Percentiles rank a stretch among this genome's conserved stretches.
Evolutionary conservation across 306 rosid species (phyloP).

Genomic region (Glycine tomentella): DNA sequence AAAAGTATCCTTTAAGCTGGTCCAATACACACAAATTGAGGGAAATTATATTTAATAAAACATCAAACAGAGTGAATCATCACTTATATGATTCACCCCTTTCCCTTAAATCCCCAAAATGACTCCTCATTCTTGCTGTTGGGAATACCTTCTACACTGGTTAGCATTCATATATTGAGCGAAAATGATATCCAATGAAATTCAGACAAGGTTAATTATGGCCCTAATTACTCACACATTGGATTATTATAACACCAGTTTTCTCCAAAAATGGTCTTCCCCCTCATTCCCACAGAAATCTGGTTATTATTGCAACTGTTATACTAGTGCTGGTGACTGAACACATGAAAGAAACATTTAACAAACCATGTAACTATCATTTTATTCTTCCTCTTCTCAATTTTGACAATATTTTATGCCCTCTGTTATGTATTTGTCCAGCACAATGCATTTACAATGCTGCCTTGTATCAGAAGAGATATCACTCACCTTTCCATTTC

Average conservation of each 20-base stretch:
- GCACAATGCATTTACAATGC: constrained; percentile 31
- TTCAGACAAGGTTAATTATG: constrained; percentile 10
- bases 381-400: background rate
- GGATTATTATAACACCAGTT: constrained; percentile 16
- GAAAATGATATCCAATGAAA: background rate
- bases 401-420: background rate
- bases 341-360: constrained; percentile 8
- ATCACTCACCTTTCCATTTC: constrained; percentile 75
- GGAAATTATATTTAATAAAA: constrained; percentile 6
- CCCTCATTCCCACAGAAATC: constrained; percentile 5
- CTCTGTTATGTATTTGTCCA: constrained; percentile 1
- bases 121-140: background rate
- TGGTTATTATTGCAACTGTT: background rate
- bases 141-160: constrained; percentile 4
- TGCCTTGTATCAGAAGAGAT: constrained; percentile 23
- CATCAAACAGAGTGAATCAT: background rate
- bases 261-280: background rate
- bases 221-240: background rate
- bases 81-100: background rate
- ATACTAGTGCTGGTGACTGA: constrained; percentile 19
- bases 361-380: background rate
- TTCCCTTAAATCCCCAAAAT: background rate
- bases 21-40: constrained; percentile 22
- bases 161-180: background rate
- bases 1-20: background rate